These are phyloP conservation scores for Thraustochytrium striatum DNA, from an alignment of 352 stramenopile genomes.

Conservation along the genomic window DNA sequence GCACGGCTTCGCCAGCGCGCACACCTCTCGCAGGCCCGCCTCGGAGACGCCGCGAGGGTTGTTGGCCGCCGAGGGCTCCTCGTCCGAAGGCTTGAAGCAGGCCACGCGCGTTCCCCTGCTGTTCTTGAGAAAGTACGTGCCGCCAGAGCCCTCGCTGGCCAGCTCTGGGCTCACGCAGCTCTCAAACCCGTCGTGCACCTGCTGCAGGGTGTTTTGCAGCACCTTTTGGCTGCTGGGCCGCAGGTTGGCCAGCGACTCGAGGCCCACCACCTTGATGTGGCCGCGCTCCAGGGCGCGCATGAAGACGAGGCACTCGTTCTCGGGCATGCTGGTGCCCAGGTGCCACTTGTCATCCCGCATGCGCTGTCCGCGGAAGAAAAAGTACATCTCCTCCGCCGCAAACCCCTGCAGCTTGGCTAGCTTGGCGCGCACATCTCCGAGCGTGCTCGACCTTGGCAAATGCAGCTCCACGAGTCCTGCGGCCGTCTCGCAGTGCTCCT, in stretches of 20 bases:
- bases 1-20: constrained; percentile 88
- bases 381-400: neutral
- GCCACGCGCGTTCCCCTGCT: neutral
- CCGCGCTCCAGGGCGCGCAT: neutral
- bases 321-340: neutral
- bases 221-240: neutral
- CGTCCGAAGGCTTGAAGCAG: constrained; percentile 94
- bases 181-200: neutral
- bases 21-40: constrained; percentile 60
- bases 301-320: neutral
- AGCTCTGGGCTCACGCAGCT: neutral
- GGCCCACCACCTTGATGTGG: neutral
- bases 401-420: neutral
- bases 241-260: neutral
- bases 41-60: constrained; percentile 85
- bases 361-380: neutral
- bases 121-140: constrained; percentile 34
- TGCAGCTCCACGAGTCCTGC: neutral
- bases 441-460: neutral
- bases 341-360: neutral
- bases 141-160: constrained; percentile 20
- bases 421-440: neutral
- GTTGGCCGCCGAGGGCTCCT: constrained; percentile 95
- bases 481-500: neutral
- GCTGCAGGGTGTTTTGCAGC: neutral